These are phyloP conservation scores for Sordariomycetes sp. DNA, from an alignment of 2,329 filamentous ascomycete species.

Conservation along the genomic window DNA sequence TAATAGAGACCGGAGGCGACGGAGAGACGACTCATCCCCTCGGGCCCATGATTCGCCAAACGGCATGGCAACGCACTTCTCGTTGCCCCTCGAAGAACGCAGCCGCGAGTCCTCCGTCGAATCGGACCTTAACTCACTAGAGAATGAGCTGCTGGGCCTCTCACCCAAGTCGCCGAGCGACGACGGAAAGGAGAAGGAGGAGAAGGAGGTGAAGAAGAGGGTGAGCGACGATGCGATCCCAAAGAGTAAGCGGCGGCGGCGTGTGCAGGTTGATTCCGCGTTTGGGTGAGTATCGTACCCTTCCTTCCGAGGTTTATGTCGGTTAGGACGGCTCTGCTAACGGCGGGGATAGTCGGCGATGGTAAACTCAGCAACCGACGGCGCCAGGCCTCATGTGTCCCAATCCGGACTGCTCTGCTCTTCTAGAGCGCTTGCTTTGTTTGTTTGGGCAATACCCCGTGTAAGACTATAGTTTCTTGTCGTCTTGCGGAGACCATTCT, in stretches of 20 bases:
- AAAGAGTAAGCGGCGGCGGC: conserved; percentile 18
- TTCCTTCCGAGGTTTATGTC: not conserved
- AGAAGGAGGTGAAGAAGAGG: conserved; percentile 12
- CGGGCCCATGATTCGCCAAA: not conserved
- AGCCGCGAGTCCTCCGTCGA: conserved; percentile 1
- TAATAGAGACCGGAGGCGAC: conserved; percentile 6
- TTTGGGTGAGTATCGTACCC: conserved; percentile 17
- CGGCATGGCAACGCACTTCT: not conserved
- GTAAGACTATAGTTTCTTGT: not conserved
- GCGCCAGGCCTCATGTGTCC: not conserved
- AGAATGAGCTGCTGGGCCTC: conserved; percentile 22
- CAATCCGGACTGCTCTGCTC: not conserved
- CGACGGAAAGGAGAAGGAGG: conserved; percentile 4
- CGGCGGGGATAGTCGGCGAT: conserved; percentile 18
- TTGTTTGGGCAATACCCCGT: not conserved
- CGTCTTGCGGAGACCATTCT: not conserved
- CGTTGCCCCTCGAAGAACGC: not conserved
- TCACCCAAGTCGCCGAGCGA: conserved; percentile 11
- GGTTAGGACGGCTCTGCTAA: not conserved
- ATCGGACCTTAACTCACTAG: conserved; percentile 22
- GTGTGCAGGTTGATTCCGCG: conserved; percentile 20
- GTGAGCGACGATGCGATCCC: conserved; percentile 10
- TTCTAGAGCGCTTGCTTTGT: not conserved
- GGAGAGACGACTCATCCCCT: conserved; percentile 1
- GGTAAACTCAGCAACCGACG: conserved; percentile 11